Base-by-base conservation (phyloP, 2,329 filamentous ascomycete species). In the Tolypocladium tundrense region DNA sequence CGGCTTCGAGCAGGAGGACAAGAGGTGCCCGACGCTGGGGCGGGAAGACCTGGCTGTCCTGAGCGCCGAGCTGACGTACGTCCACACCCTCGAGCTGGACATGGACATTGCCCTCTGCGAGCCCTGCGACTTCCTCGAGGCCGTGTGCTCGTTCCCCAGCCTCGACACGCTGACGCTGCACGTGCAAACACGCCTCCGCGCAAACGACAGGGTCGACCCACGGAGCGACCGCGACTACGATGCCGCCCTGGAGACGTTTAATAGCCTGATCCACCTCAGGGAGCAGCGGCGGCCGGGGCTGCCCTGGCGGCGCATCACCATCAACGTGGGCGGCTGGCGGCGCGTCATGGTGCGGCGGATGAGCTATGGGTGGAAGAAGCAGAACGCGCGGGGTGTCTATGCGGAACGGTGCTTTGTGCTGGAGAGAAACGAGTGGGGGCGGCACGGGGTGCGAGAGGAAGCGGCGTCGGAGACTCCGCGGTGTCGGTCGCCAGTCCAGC, bases 321-420 rank as follows among this genome's bases (percentile, higher is more conserved):
- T 80, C 58, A 79, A 78, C 39, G 72, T 79, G 1, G 78, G 77
- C 6, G 77, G 76, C 9, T 79, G 77, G 77, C 71, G 70, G 51
- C 72, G 69, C 13, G 68, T 74, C 48, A 75, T 78, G 74, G 70
- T 78, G 9, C 70, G 77, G 21, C 69, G 77, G 24, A 63, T 77
- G 51, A 68, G 74, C 54, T 66, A 68, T 48, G 67, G 68, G 11
- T 79, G 77, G 77, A 69, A 69, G 59, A 62, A 65, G 50, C 68
- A 68, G 48, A 77, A 79, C 43, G 65, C 68, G 48, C 65, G 68
- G 42, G 77, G 77, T 2, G 64, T 78, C 1, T 79, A 70, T 60
- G 77, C 77, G 0, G 77, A 80, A 66, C 66, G 77, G 41, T 78
- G 77, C 60, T 79, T 80, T 55, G 68, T 77, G 10, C 60, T 78